Conservation (phyloP, 2,329 filamentous ascomycete species). For the Dendrostoma leiphaemia region DNA sequence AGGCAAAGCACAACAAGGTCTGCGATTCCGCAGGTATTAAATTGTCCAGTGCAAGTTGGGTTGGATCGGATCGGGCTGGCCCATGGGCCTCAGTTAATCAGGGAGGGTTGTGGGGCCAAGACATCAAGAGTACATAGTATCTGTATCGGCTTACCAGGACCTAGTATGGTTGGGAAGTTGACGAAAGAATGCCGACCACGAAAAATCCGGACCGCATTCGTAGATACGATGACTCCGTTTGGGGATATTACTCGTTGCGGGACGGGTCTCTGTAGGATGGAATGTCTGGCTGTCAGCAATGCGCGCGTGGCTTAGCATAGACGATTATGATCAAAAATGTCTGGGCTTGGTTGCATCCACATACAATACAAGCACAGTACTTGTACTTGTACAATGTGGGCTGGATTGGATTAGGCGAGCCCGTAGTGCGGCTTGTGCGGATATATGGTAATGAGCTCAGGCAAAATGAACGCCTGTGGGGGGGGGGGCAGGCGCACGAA, state of each 20-base stretch:
- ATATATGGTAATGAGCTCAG: too few relatives aligned
- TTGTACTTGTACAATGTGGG: not conserved
- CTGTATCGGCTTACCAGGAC: constrained; percentile 9
- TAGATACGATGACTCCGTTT: not conserved
- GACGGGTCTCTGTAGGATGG: not conserved
- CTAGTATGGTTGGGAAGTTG: constrained; percentile 9
- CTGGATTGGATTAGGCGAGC: constrained; percentile 5
- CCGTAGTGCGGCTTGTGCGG: too few relatives aligned
- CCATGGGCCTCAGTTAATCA: not conserved
- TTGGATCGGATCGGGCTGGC: not conserved
- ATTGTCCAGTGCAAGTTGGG: not conserved
- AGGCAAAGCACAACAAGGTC: constrained; percentile 12
- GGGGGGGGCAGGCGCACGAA: too few relatives aligned
- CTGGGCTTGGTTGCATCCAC: not conserved
- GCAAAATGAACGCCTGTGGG: too few relatives aligned
- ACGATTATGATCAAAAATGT: constrained; percentile 8
- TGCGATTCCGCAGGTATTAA: not conserved
- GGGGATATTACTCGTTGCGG: not conserved
- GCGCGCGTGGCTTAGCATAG: constrained; percentile 2
- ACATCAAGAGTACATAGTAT: too few relatives aligned
- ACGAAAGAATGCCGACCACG: not conserved
- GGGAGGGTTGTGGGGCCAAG: constrained; percentile 2
- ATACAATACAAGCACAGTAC: too few relatives aligned
- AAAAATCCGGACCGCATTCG: not conserved
- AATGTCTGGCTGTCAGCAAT: constrained; percentile 2